Evolutionary conservation across 345 rosid genomes (phyloP).

Genomic region (Erucastrum elatum): DNA sequence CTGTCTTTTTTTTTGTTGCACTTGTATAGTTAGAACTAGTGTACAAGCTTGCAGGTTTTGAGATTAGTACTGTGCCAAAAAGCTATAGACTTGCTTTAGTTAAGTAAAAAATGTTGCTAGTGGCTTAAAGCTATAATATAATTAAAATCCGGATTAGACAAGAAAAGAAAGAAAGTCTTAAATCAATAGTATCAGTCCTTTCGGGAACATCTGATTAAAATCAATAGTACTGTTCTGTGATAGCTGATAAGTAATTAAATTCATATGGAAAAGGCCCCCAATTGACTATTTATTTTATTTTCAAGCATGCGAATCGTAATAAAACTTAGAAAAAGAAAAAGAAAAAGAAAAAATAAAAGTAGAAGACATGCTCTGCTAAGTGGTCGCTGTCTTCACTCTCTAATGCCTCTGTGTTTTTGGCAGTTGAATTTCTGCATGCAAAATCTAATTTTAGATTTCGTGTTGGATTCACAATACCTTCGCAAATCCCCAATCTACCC

Average conservation of each 20-base stretch:
- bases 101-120: conserved; percentile 7
- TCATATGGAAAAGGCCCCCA: conserved; percentile 31
- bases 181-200: conserved; percentile 24
- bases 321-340: neutral
- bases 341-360: neutral
- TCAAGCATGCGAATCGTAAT: conserved; percentile 34
- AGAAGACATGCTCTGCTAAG: conserved; percentile 36
- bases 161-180: neutral
- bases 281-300: conserved; percentile 27
- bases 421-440: conserved; percentile 43
- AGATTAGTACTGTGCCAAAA: conserved; percentile 23
- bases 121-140: neutral
- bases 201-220: conserved; percentile 16
- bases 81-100: conserved; percentile 4
- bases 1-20: conserved; percentile 13
- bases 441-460: conserved; percentile 45
- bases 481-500: conserved; percentile 31
- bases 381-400: conserved; percentile 43
- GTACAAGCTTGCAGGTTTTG: conserved; percentile 25
- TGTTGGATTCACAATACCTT: conserved; percentile 37
- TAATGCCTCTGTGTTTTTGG: conserved; percentile 39
- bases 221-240: neutral
- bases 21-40: neutral
- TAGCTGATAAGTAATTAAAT: neutral
- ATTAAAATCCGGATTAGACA: conserved; percentile 18